Base-by-base conservation (phyloP, 2,329 filamentous ascomycete genomes). In the Fusarium phyllophilum region DNA sequence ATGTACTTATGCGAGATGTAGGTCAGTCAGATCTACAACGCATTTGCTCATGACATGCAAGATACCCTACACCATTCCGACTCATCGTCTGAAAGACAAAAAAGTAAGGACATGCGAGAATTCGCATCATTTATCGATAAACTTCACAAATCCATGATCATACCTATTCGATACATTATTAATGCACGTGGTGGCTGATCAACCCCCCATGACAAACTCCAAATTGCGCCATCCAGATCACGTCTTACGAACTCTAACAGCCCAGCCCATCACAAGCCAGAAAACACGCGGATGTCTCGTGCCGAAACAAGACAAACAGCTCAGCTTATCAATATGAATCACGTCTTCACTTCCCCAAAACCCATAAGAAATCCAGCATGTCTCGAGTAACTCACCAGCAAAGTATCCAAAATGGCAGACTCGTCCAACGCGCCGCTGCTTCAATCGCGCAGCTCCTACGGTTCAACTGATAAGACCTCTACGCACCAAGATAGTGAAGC, bases 181-280 rank as follows among this genome's bases (percentile, higher is more conserved):
- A 7, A 33, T 20, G n/a, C 67, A 63, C 38, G 62, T 63, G 56
- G 34, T 68, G 31, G 36, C 10, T 41, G 11, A 45, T 36, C 7
- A 39, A 4, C 36, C 24, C 42, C 45, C 31, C 24, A 39, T 42
- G 44, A 46, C 31, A 65, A 49, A 36, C 51, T 48, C 12, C 55
- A 29, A 38, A 76, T 76, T 62, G 72, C 74, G 74, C 74, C 73
- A 76, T 76, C 64, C 22, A 58, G 56, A 73, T 76, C 54, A 67
- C 66, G 51, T 71, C 74, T 76, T 73, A 68, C 74, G 74, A 75
- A 63, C 59, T 4, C 38, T 38, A 33, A 22, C 24, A 18, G 18
- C 33, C 61, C 11, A 56, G 55, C 71, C 73, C 71, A 68, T 66
- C 52, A 70, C 18, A 55, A 61, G 58, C 55, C 66, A 39, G 51